A percentile compares a stretch with the other conserved stretches of the same genome.
Evolutionary conservation across 2,329 filamentous ascomycete species (phyloP).

Genomic region (Didymella exigua): DNA sequence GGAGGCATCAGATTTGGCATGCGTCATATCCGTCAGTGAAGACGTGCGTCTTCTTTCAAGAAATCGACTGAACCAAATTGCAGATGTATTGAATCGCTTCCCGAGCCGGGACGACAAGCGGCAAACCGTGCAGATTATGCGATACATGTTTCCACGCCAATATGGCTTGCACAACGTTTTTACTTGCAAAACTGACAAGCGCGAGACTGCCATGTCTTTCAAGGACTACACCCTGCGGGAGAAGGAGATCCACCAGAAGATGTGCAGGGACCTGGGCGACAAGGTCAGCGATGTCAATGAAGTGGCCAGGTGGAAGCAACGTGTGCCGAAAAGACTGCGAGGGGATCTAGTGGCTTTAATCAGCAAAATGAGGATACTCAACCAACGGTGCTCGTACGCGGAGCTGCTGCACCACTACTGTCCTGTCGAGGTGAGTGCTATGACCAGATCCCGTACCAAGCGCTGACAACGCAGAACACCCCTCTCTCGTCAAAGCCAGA

Average conservation of each 20-base stretch:
- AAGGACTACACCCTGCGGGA: conserved; percentile 88
- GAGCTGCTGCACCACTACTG: conserved; percentile 83
- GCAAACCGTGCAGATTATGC: conserved; percentile 75
- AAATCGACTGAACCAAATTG: conserved; percentile 19
- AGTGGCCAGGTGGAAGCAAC: conserved; percentile 44
- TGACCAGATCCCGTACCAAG: background rate
- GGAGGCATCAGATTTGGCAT: conserved; percentile 75
- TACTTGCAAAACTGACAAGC: conserved; percentile 67
- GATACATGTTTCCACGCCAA: conserved; percentile 92
- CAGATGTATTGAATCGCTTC: conserved; percentile 82
- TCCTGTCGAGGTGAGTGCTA: conserved; percentile 52
- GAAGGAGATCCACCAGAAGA: conserved; percentile 67
- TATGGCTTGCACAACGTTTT: conserved; percentile 95
- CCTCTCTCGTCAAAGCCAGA: conserved; percentile 33
- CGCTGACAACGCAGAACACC: conserved; percentile 32
- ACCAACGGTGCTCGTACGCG: conserved; percentile 78
- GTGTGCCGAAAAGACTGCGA: conserved; percentile 70
- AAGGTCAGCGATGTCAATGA: conserved; percentile 24
- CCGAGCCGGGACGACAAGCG: conserved; percentile 53
- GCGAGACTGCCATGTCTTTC: conserved; percentile 72
- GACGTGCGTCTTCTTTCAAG: background rate
- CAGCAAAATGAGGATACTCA: conserved; percentile 70
- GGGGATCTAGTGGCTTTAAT: conserved; percentile 66
- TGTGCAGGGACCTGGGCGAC: conserved; percentile 29
- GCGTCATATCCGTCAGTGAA: conserved; percentile 74